Conservation (phyloP, 2,329 filamentous ascomycete species). For the Pestalotiopsis sp. region DNA sequence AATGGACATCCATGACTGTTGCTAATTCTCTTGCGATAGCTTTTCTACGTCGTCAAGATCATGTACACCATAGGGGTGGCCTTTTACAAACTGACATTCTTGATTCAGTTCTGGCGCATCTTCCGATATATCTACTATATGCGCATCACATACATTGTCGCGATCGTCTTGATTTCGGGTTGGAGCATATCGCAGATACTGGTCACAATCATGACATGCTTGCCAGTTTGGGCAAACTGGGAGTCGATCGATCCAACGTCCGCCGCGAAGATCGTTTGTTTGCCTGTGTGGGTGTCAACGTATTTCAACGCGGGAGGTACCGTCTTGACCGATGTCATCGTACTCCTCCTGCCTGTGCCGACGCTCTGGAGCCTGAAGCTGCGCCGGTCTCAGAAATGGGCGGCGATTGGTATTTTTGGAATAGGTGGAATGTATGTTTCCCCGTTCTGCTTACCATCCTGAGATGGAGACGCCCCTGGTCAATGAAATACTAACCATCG, state of each 20-base stretch:
- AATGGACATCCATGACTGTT: too few relatives aligned
- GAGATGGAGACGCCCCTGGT: neutral
- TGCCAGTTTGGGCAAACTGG: conserved; percentile 2
- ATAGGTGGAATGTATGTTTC: conserved; percentile 9
- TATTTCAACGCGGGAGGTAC: conserved; percentile 6
- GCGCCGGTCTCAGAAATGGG: conserved; percentile 9
- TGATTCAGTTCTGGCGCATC: conserved; percentile 11
- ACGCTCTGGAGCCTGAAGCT: conserved; percentile 7
- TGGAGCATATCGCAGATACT: conserved; percentile 9
- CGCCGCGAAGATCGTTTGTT: neutral
- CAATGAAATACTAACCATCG: neutral
- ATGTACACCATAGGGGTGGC: conserved; percentile 2
- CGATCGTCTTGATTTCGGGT: neutral
- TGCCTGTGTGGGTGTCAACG: conserved; percentile 2
- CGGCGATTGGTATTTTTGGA: conserved; percentile 9
- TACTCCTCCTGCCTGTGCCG: conserved; percentile 5
- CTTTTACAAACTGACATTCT: conserved; percentile 10
- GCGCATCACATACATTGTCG: conserved; percentile 3
- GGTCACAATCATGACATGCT: neutral
- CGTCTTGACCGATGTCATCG: conserved; percentile 10
- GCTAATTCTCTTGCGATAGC: neutral
- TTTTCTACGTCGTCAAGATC: conserved; percentile 6
- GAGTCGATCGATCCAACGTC: neutral
- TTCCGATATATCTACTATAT: conserved; percentile 7
- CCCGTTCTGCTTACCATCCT: neutral